A percentile compares a stretch with the other conserved stretches of the same genome.
phyloP scores from a whole-genome alignment of 352 stramenopile species.

The Phytophthora tubulina region DNA sequence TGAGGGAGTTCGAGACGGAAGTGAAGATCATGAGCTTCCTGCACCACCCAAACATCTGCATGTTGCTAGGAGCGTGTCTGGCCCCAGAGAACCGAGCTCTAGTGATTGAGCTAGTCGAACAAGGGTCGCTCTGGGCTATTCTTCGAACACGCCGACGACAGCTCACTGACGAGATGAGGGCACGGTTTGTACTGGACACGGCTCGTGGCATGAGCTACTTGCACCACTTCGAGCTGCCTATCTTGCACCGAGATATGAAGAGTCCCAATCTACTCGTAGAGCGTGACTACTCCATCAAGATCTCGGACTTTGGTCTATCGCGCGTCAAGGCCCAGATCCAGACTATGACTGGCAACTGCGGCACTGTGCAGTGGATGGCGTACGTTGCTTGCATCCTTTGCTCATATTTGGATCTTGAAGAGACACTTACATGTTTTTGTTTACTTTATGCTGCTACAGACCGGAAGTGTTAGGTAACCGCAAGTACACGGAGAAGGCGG shows the following conservation, averaged over 20 bases:
- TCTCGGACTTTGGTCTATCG: conserved; percentile 92
- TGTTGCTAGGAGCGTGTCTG: conserved; percentile 96
- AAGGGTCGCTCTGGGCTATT: conserved; percentile 94
- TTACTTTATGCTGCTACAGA: conserved; percentile 40
- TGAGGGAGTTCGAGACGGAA: conserved; percentile 84
- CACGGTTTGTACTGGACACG: conserved; percentile 77
- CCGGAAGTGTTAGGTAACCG: conserved; percentile 90
- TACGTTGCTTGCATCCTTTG: conserved; percentile 49
- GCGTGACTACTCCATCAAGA: conserved; percentile 88
- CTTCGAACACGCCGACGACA: conserved; percentile 68
- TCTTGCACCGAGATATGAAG: conserved; percentile 93
- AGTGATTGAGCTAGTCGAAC: conserved; percentile 94
- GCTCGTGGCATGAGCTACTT: conserved; percentile 91
- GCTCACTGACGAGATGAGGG: conserved; percentile 55
- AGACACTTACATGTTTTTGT: conserved; percentile 26
- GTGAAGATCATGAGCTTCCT: conserved; percentile 92
- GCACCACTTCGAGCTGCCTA: conserved; percentile 86
- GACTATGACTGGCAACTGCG: conserved; percentile 93
- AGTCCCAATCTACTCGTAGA: conserved; percentile 91
- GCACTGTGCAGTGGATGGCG: conserved; percentile 91
- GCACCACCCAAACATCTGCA: conserved; percentile 97
- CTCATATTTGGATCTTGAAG: conserved; percentile 32
- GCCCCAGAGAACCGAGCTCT: conserved; percentile 93
- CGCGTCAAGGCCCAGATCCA: conserved; percentile 93
- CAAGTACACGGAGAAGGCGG: conserved; percentile 94